Evolutionary conservation across 306 rosid species (phyloP).

Genomic region (Cicer bijugum): DNA sequence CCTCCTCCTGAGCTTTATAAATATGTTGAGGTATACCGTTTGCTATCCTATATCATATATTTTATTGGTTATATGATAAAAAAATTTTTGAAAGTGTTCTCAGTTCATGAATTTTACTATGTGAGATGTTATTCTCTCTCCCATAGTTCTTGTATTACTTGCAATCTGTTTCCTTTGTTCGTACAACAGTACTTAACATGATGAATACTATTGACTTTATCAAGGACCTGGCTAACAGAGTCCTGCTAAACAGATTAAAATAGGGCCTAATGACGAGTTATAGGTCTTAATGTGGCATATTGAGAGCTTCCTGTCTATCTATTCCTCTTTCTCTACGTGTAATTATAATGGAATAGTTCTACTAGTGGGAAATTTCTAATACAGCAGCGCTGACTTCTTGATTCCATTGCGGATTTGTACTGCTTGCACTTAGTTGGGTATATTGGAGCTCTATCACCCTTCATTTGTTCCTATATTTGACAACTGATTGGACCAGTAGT

Average conservation of each 20-base stretch:
- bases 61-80: constrained; percentile 10
- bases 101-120: constrained; percentile 20
- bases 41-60: constrained; percentile 3
- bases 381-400: neutral
- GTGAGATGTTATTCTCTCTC: constrained; percentile 23
- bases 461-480: neutral
- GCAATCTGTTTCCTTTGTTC: constrained; percentile 22
- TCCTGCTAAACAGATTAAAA: constrained; percentile 21
- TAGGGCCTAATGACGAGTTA: neutral
- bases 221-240: constrained; percentile 16
- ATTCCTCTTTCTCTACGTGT: too few relatives aligned
- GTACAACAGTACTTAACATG: constrained; percentile 12
- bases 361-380: neutral
- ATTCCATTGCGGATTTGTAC: neutral
- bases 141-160: constrained; percentile 11
- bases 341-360: too few relatives aligned
- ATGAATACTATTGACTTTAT: constrained; percentile 35
- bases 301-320: too few relatives aligned
- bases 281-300: too few relatives aligned
- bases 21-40: constrained; percentile 73
- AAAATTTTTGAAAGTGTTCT: neutral
- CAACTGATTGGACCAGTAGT: neutral
- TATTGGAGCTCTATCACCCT: constrained; percentile 17
- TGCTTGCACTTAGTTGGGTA: constrained; percentile 4
- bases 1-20: constrained; percentile 91